Evolutionary conservation across 495 filamentous ascomycete genomes (phyloP), one percentile per base, ranked within the genome.

Genomic region (Podospora pseudocomata): DNA sequence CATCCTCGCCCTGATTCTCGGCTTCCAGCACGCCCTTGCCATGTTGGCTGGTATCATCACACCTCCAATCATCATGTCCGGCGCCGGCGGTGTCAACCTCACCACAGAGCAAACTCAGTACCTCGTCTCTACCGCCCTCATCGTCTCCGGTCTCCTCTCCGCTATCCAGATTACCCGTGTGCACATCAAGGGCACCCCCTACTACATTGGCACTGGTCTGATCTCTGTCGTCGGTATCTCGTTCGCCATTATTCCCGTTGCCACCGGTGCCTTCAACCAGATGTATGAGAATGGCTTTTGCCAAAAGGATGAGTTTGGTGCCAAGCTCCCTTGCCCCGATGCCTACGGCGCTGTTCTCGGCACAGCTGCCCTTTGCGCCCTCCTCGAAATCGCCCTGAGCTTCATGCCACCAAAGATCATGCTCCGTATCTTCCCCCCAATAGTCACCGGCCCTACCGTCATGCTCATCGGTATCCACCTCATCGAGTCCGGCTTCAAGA

Each of bases 151-250:
- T 19, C 80, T 94, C 27, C 82, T 96, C 28, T 93, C 91, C 9
- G 83, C 86, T 18, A 82, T 97, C 26, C 93, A 97, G 74, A 95
- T 97, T 79, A 90, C 89, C 3, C 81, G 94, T n/a, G 90, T 96
- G 72, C 91, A 91, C 73, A 87, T 97, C 65, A 86, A 83, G 59
- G 86, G 85, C 65, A 96, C 92, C 5, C 90, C 89, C 64, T 96
- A 96, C 77, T 95, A 89, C 70, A 78, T 97, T 70, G 93, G 94
- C 49, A 97, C 94, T 0, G 94, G 94, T 2, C 78, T 97, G 59
- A 91, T 97, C 66, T 94, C 91, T 1, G 92, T 97, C n/a, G 91
- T 96, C 19, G 92, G 92, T 60, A 91, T 91, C 28, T 93, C 90
- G 0, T 97, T 97, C 77, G 85, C 92, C 20, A 91, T 92, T 61